Evolutionary conservation across 1,284 basidiomycete species (phyloP).

Genomic region (Paramarasmius palmivorus): DNA sequence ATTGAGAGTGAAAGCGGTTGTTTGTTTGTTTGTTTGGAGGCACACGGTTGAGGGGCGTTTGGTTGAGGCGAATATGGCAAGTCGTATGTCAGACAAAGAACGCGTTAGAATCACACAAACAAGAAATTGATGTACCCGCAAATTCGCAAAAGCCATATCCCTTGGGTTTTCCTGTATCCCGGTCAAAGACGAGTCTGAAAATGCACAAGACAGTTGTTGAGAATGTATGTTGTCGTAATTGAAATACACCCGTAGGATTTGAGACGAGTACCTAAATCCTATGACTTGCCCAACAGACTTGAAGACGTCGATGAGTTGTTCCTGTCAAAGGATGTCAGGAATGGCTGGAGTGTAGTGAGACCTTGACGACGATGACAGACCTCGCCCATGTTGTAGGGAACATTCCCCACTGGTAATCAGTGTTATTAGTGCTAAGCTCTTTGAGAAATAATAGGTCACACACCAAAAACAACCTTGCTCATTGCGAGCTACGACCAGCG

Average conservation of each 20-base stretch:
- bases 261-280: conserved; percentile 69
- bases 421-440: neutral
- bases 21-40: conserved; percentile 6
- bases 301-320: conserved; percentile 83
- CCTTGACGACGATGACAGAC: conserved; percentile 21
- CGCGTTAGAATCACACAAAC: conserved; percentile 24
- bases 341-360: no score
- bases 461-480: conserved; percentile 38
- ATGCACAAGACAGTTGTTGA: conserved; percentile 3
- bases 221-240: neutral
- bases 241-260: conserved; percentile 1
- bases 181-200: conserved; percentile 88
- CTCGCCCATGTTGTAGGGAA: conserved; percentile 85
- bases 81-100: conserved; percentile 39
- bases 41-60: neutral
- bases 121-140: conserved; percentile 69
- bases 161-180: conserved; percentile 93
- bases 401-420: conserved; percentile 68
- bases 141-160: conserved; percentile 99
- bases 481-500: conserved; percentile 19
- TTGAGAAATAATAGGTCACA: conserved; percentile 4
- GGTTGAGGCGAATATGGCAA: conserved; percentile 20
- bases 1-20: neutral
- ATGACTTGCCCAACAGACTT: conserved; percentile 85
- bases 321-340: conserved; percentile 37